Evolutionary conservation across 805 yeast genomes (phyloP).

Genomic region (Dipodascus albidus): DNA sequence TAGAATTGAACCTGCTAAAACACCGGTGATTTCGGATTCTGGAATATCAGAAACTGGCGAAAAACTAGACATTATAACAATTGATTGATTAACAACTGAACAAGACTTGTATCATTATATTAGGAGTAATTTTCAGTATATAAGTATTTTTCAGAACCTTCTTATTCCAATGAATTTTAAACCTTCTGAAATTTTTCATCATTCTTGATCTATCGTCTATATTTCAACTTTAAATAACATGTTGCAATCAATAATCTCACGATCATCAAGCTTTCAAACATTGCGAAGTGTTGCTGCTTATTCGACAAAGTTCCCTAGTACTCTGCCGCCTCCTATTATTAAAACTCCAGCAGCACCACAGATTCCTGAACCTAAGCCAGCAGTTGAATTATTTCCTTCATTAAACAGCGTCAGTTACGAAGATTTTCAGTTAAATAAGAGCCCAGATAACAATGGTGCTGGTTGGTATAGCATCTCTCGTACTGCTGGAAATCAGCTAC

Average conservation of each 20-base stretch:
- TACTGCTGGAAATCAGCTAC: conserved; percentile 45
- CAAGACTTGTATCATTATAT: too few species aligned
- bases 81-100: background rate
- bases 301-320: background rate
- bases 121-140: background rate
- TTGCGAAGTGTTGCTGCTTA: background rate
- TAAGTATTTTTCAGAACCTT: background rate
- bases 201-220: too few species aligned
- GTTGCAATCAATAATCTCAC: background rate
- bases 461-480: conserved; percentile 13
- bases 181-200: background rate
- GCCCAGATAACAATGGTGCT: background rate
- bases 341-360: background rate
- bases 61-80: background rate
- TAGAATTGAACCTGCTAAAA: conserved; percentile 14
- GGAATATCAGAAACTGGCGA: background rate
- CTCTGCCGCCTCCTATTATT: background rate
- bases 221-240: too few species aligned
- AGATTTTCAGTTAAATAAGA: background rate
- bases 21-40: background rate
- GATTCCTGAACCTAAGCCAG: background rate
- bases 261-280: background rate
- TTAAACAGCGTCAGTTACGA: background rate
- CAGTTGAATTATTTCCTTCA: conserved; percentile 1
- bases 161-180: background rate